A percentile compares a stretch with the other conserved stretches of the same genome.
Conservation (phyloP, 192 early-diverging fungal species). For the Coemansia sp. region DNA sequence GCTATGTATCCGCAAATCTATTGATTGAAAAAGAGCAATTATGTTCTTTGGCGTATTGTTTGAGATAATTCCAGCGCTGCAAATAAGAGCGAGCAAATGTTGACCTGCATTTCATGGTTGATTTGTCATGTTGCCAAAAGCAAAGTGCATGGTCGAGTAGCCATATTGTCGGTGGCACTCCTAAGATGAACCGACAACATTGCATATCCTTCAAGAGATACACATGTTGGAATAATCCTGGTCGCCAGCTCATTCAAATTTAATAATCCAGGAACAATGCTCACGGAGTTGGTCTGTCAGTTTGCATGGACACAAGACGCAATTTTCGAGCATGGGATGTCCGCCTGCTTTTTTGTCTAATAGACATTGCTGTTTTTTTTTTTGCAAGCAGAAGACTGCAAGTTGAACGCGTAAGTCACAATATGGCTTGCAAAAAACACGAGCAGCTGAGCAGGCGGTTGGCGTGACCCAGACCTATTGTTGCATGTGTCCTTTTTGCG, state of each 20-base stretch:
- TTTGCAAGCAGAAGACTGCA: not conserved
- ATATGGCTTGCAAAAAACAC: not conserved
- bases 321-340: not conserved
- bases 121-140: not conserved
- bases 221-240: not conserved
- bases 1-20: not conserved
- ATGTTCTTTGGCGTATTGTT: constrained; percentile 13
- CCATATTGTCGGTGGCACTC: too few relatives aligned
- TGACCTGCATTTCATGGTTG: not conserved
- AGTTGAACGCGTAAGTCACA: not conserved
- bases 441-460: not conserved
- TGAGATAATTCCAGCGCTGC: constrained; percentile 9
- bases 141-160: not conserved
- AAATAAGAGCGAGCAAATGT: not conserved
- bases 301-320: constrained; percentile 3
- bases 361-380: not conserved
- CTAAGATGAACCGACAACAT: not conserved
- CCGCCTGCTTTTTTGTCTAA: not conserved
- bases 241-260: not conserved
- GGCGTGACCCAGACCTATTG: not conserved
- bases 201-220: not conserved
- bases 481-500: not conserved
- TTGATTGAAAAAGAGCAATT: not conserved
- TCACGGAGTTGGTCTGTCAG: not conserved
- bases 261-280: not conserved